Evolutionary conservation across 257 asterid species (phyloP), one percentile per base, ranked within the genome.

Genomic region (Solanum microdontum): DNA sequence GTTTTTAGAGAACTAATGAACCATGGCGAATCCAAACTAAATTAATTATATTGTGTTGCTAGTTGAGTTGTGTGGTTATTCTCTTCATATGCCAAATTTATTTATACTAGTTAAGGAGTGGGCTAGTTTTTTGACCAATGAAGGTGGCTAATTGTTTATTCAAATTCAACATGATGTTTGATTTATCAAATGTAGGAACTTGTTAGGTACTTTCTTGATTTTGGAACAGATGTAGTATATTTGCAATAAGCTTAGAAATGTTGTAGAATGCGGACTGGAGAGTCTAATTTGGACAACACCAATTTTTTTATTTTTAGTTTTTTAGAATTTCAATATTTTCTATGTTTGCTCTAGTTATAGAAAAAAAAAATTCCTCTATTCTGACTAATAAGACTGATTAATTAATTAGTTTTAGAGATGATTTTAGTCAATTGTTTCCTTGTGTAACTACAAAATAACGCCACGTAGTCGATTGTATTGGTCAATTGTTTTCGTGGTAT

Each of bases 231-330:
- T 10, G 26, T 55, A 87, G 48, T 32, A 32, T 39, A 79, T 77
- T 13, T 24, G 4, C 28, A 7, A 2, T 79, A 12, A 79, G 66
- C 37, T 79, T 24, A 79, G 84, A 79, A 26, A 79, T 79, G 37
- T 40, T 24, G 90, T 84, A 32, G 89, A 84, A 84, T 37, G 83
- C 74, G 40, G 73, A 89, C 28, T 86, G 43, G 66, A 51, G 84
- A 88, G 92, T 91, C 93, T 87, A 88, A 80, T 58, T 89, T 89
- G 89, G 90, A 86, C 68, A 37, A 86, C 89, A 89, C 64, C 48
- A n/a, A 13, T 32, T 62, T 87, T 58, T n/a, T 62, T 23, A 1
- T 10, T 5, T n/a, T n/a, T 11, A 4, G 1, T 68, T 13, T 68
- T 68, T 24, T 11, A 11, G 12, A 60, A 24, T n/a, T 40, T 77